Evolutionary conservation across 148 eudicot species (phyloP).

Genomic region (Fallopia convolvulus): DNA sequence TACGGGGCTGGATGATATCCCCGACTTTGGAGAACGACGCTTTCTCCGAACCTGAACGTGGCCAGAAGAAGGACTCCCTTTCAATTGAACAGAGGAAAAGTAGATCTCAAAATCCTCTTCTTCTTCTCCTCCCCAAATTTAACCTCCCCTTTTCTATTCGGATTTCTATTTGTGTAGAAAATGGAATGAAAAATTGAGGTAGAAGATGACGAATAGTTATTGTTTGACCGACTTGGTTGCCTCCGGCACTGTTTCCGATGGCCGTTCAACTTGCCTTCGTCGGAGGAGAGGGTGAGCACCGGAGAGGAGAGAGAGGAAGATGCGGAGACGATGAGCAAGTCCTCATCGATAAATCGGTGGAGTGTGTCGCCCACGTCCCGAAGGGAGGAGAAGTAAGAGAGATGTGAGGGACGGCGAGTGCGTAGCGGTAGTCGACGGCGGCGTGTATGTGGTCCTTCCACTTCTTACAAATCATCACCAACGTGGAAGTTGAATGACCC

Average conservation of each 20-base stretch:
- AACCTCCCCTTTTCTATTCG: background rate
- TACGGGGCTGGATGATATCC: slow-evolving; percentile 24
- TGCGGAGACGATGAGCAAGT: slow-evolving; percentile 33
- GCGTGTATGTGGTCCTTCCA: slow-evolving; percentile 50
- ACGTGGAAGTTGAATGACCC: background rate
- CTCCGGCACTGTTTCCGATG: background rate
- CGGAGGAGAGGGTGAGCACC: slow-evolving; percentile 58
- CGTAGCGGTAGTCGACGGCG: slow-evolving; percentile 71
- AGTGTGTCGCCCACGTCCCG: slow-evolving; percentile 64
- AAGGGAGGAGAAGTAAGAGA: slow-evolving; percentile 53
- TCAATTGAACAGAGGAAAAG: slow-evolving; percentile 22
- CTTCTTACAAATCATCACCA: slow-evolving; percentile 55
- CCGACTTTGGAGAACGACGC: slow-evolving; percentile 21
- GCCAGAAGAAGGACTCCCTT: background rate
- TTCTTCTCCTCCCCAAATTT: slow-evolving; percentile 6
- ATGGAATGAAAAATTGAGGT: slow-evolving; percentile 21
- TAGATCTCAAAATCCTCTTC: slow-evolving; percentile 32
- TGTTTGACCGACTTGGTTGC: background rate
- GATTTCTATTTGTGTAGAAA: background rate
- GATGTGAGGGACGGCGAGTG: slow-evolving; percentile 73
- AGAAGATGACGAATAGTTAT: slow-evolving; percentile 24
- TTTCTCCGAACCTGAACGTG: background rate
- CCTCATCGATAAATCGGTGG: slow-evolving; percentile 71
- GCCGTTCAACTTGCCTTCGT: slow-evolving; percentile 22
- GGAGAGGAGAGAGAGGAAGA: slow-evolving; percentile 49